Base-by-base conservation (phyloP, 2,329 filamentous ascomycete species). In the Penicillium griseofulvum region DNA sequence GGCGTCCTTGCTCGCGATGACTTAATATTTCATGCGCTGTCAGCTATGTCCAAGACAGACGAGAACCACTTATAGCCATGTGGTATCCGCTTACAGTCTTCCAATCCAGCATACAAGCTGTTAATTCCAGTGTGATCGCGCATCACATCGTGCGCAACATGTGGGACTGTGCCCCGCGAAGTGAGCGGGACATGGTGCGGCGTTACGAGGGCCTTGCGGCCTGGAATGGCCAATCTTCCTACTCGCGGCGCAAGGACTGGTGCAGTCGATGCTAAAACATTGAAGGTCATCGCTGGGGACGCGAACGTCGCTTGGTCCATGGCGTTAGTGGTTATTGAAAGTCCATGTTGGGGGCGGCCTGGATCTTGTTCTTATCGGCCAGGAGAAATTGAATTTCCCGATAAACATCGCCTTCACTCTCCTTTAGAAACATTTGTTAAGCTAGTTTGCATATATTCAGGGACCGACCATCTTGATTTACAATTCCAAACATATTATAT, bases 111-210 rank as follows among this genome's bases (percentile, higher is more conserved):
- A 70, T 96, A 96, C 3, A 90, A 80, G 26, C 88, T 89, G 28
- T 79, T 78, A 56, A 95, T 79, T 5, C 81, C 71, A 1, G 87
- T 86, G 65, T 88, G 80, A 52, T 84, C 86, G 38, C 76, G 72
- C 61, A 94, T 79, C 58, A 88, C 88, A 77, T 99, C 94, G 37
- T 91, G 92, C 3, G 92, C 89, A 61, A 99, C 76, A 76, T 99
- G 94, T 49, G 94, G 91, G 34, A 97, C 79, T 1, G 84, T 84
- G 22, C 94, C 94, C 66, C 94, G 84, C 33, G 94, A 97, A 3
- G 89, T 89, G 62, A 89, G 80, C 48, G 85, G 87, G 55, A 96
- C 78, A 72, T 88, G 96, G 69, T 89, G 88, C 41, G 94, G 94
- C 29, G 94, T 99, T 19, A 88, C 78, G 60, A 97, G 80, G n/a